Conservation (phyloP, 352 stramenopile species). For the Pythium sp. region DNA sequence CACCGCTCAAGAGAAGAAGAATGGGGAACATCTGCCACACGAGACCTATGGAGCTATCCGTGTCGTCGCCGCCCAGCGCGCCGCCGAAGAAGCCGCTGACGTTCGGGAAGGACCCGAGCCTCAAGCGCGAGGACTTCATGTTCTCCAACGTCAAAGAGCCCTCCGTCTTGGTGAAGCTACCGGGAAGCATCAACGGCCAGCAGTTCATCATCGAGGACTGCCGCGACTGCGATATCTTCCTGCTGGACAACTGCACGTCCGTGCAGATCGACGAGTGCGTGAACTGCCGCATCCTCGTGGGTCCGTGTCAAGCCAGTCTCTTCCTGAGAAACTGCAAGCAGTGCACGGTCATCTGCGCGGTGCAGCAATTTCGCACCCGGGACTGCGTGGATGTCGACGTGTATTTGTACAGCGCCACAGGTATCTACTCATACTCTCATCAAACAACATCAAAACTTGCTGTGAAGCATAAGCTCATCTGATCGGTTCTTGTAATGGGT, state of each 20-base stretch:
- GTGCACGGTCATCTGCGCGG: conserved; percentile 61
- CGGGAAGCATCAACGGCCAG: conserved; percentile 67
- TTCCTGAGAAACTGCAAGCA: conserved; percentile 67
- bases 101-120: conserved; percentile 58
- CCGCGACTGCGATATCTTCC: conserved; percentile 69
- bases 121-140: conserved; percentile 74
- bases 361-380: conserved; percentile 71
- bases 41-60: conserved; percentile 19
- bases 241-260: conserved; percentile 73
- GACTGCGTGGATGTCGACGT: conserved; percentile 65
- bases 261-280: conserved; percentile 74
- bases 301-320: conserved; percentile 63
- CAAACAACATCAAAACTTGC: background rate
- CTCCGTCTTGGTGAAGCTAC: conserved; percentile 47
- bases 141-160: conserved; percentile 44
- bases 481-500: background rate
- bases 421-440: conserved; percentile 15
- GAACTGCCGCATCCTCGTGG: conserved; percentile 71
- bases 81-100: conserved; percentile 23
- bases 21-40: conserved; percentile 70
- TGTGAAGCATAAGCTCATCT: background rate
- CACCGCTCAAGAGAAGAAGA: background rate
- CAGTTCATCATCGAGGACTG: conserved; percentile 80
- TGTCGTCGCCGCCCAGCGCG: background rate
- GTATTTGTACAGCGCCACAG: conserved; percentile 62